phyloP scores from a whole-genome alignment of 2,329 filamentous ascomycete species.

The Trichophyton verrucosum region DNA sequence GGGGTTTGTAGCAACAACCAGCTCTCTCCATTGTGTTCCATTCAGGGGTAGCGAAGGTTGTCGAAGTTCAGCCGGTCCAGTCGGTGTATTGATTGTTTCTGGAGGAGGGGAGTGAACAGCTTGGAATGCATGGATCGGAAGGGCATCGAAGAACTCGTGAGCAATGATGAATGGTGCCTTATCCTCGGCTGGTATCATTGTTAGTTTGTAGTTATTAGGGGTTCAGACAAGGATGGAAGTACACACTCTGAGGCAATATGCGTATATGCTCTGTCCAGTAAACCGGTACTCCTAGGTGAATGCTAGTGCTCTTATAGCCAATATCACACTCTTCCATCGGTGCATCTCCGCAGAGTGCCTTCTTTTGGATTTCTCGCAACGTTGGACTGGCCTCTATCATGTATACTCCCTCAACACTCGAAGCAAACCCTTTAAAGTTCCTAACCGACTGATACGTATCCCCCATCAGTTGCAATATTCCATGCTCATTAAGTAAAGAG shows the following conservation, averaged over 20 bases:
- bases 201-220: background rate
- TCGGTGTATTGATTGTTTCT: conserved; percentile 38
- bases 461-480: conserved; percentile 2
- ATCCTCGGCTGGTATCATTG: conserved; percentile 40
- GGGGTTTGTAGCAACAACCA: conserved; percentile 60
- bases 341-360: conserved; percentile 63
- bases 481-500: background rate
- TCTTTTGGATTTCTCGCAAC: conserved; percentile 64
- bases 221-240: background rate
- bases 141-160: conserved; percentile 96
- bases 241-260: conserved; percentile 58
- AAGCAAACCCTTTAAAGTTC: conserved; percentile 66
- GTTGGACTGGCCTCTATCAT: conserved; percentile 85
- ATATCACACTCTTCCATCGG: conserved; percentile 57
- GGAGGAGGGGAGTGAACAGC: conserved; percentile 46
- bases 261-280: conserved; percentile 85
- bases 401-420: conserved; percentile 74
- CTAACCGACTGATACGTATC: conserved; percentile 53
- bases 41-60: conserved; percentile 26
- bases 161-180: conserved; percentile 87
- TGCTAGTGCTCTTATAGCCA: conserved; percentile 63
- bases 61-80: conserved; percentile 36
- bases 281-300: conserved; percentile 61
- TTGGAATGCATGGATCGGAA: conserved; percentile 92
- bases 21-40: conserved; percentile 63